Base-by-base conservation (phyloP, 345 rosid species). In the Nasturtium officinale region DNA sequence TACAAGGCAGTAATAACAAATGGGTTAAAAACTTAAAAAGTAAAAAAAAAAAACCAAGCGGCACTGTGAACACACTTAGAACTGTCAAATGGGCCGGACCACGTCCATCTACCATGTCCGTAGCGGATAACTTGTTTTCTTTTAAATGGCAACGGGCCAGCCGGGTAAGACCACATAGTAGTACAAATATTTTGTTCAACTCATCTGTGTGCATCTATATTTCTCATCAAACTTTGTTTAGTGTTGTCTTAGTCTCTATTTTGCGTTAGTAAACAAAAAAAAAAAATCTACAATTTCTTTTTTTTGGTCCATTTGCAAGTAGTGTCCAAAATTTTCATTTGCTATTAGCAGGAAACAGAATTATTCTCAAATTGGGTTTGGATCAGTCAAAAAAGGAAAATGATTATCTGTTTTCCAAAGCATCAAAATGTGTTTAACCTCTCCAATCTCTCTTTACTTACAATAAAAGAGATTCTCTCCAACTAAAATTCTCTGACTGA, bases 381-480 rank as follows among this genome's bases (percentile, higher is more conserved):
- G 46, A 37, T 47, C 61, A 57, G 51, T 51, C 26, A 66, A 11
- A 43, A 43, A 7, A 7, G 4, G 16, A 58, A 28, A 10, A 38
- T 26, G 47, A 23, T 58, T 57, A 16, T 17, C 21, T 64, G 21
- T 46, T 67, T 58, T 35, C n/a, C 37, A 15, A 26, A 58, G 53
- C 21, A 58, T 40, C 53, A 58, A 57, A 58, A 48, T 50, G 29
- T 40, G 29, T 13, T 42, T 68, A 42, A 61, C 51, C 43, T 51
- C 64, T 53, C 23, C 61, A 28, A 10, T 43, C 16, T 67, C 61
- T 53, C 33, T 61, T 33, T 69, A 76, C 70, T 68, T 75, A 33
- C 79, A 68, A 13, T 4, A 2, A 52, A 35, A 75, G 15, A 25
- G 11, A 53, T 67, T 59, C 17, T 76, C 52, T 69, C 63, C 57